Conservation (phyloP, 768 basidiomycete genomes). For the Boletus edulis region DNA sequence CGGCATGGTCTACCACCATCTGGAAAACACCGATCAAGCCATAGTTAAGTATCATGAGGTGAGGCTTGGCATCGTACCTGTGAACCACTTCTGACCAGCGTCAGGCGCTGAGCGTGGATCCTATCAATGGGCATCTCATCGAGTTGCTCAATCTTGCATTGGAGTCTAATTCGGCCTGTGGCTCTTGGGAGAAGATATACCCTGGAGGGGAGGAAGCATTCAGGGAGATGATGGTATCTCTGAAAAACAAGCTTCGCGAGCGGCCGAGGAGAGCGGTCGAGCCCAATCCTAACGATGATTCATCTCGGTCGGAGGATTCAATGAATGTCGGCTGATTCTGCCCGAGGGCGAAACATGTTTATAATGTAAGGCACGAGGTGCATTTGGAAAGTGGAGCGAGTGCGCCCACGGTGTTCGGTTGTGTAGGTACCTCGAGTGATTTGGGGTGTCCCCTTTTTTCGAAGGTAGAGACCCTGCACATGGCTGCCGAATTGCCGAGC, state of each 20-base stretch:
- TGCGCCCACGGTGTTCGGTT: constrained; percentile 22
- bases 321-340: constrained; percentile 32
- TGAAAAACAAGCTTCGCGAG: constrained; percentile 30
- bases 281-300: constrained; percentile 14
- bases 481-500: constrained; percentile 34
- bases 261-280: constrained; percentile 19
- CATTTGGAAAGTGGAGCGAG: constrained; percentile 22
- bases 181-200: constrained; percentile 33
- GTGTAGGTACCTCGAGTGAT: constrained; percentile 19
- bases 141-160: constrained; percentile 82
- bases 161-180: constrained; percentile 43
- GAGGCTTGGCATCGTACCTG: constrained; percentile 17
- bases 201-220: constrained; percentile 35
- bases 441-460: constrained; percentile 25
- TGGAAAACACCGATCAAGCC: constrained; percentile 70
- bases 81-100: constrained; percentile 1
- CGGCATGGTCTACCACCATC: constrained; percentile 83
- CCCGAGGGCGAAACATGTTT: constrained; percentile 18
- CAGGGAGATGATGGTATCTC: constrained; percentile 30
- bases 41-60: constrained; percentile 95
- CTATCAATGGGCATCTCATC: constrained; percentile 76
- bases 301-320: constrained; percentile 24
- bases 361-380: constrained; percentile 20
- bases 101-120: constrained; percentile 77
- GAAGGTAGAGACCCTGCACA: constrained; percentile 2